Conservation (phyloP, 2,329 filamentous ascomycete species). For the Microcera coccophila region DNA sequence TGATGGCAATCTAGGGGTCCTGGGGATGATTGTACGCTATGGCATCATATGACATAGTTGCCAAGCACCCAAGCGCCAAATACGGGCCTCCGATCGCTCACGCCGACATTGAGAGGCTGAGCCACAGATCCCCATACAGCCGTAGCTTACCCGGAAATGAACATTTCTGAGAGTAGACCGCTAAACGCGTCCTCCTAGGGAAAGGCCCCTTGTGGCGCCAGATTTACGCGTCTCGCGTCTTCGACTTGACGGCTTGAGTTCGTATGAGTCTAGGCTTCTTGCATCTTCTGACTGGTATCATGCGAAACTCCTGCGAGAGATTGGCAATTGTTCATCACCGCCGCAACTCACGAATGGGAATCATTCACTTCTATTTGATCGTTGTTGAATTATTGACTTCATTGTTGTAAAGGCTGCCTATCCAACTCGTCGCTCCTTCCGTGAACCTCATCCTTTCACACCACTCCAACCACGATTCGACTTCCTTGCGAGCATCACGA, state of each 20-base stretch:
- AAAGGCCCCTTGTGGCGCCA: constrained; percentile 25
- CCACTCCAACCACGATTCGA: too few relatives aligned
- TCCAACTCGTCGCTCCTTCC: neutral
- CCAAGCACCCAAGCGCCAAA: constrained; percentile 19
- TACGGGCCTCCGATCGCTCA: constrained; percentile 6
- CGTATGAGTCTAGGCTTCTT: constrained; percentile 14
- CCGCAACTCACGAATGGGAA: neutral
- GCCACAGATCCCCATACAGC: constrained; percentile 14
- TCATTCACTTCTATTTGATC: neutral
- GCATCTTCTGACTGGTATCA: constrained; percentile 3
- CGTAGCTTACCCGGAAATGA: constrained; percentile 18
- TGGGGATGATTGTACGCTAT: too few relatives aligned
- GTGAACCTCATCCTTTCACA: neutral
- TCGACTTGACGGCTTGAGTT: constrained; percentile 6
- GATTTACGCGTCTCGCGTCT: constrained; percentile 33
- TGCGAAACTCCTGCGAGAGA: constrained; percentile 1
- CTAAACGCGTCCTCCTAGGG: constrained; percentile 17
- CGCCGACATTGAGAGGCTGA: constrained; percentile 5
- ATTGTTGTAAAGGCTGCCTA: neutral
- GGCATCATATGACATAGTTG: constrained; percentile 11
- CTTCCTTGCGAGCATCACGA: too few relatives aligned
- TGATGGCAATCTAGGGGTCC: constrained; percentile 7
- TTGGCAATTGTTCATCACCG: constrained; percentile 5
- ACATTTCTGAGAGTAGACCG: neutral
- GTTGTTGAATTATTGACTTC: neutral